Evolutionary conservation across 2,329 filamentous ascomycete species (phyloP).

Genomic region (Myriosclerotinia curreyana): DNA sequence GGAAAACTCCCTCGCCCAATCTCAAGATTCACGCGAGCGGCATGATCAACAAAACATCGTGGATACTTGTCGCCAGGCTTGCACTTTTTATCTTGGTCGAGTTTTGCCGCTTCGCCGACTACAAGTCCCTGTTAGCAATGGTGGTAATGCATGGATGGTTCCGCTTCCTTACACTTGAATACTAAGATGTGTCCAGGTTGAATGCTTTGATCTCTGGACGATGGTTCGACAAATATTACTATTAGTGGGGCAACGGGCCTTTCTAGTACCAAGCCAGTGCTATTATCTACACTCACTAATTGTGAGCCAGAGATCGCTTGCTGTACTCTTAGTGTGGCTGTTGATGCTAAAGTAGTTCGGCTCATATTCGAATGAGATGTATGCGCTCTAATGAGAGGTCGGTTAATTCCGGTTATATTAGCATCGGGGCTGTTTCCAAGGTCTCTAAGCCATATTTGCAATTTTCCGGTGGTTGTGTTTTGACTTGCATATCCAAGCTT

Average conservation of each 20-base stretch:
- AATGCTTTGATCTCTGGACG: background rate
- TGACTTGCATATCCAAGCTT: background rate
- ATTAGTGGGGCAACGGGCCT: constrained; percentile 9
- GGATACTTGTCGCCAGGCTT: constrained; percentile 1
- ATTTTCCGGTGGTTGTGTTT: constrained; percentile 3
- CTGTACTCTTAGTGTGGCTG: background rate
- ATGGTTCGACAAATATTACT: constrained; percentile 17
- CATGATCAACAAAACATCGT: constrained; percentile 7
- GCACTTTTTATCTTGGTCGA: background rate
- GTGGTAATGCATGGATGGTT: background rate
- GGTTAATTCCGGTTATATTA: background rate
- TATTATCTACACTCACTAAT: background rate
- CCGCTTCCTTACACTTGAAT: constrained; percentile 13
- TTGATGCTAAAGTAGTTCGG: constrained; percentile 10
- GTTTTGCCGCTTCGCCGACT: background rate
- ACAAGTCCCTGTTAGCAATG: background rate
- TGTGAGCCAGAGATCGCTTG: constrained; percentile 6
- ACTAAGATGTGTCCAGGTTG: constrained; percentile 6
- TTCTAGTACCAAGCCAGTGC: background rate
- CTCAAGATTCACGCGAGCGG: constrained; percentile 1
- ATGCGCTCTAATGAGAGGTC: background rate
- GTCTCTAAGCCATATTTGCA: constrained; percentile 13
- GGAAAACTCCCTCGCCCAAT: constrained; percentile 10
- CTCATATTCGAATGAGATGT: constrained; percentile 14
- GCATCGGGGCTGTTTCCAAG: background rate